Conservation (phyloP, 2,329 filamentous ascomycete genomes). For the Penicillium sclerotigenum region DNA sequence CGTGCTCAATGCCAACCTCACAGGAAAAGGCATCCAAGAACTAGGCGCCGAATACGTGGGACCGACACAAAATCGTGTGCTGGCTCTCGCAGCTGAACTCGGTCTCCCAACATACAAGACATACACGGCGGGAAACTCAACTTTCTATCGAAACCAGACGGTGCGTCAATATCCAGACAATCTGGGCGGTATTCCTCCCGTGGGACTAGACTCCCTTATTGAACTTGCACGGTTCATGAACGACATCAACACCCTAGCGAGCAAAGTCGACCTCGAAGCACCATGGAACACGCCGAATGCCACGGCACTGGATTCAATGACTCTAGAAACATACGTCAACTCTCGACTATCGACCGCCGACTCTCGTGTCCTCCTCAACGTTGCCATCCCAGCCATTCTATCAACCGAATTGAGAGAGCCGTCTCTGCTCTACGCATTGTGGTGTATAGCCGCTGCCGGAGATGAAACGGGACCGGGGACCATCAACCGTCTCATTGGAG, state of each 20-base stretch:
- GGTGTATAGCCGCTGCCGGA: conserved; percentile 2
- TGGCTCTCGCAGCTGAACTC: conserved; percentile 20
- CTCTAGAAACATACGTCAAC: conserved; percentile 2
- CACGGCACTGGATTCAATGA: background rate
- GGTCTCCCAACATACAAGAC: conserved; percentile 17
- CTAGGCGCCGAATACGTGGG: conserved; percentile 28
- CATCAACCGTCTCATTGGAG: conserved; percentile 1
- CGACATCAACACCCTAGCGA: conserved; percentile 3
- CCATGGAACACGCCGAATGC: conserved; percentile 4
- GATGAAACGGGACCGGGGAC: background rate
- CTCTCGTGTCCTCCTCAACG: background rate
- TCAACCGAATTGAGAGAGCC: background rate
- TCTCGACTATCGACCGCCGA: conserved; percentile 5
- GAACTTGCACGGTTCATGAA: conserved; percentile 3
- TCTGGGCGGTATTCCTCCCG: conserved; percentile 1
- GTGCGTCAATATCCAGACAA: background rate
- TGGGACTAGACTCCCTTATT: background rate
- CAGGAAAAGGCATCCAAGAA: conserved; percentile 20
- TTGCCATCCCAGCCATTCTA: background rate
- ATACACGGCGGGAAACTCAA: conserved; percentile 10
- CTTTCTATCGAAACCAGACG: background rate
- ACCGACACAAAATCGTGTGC: conserved; percentile 24
- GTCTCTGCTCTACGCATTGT: background rate
- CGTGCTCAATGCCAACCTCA: conserved; percentile 11
- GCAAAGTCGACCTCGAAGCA: background rate